These are phyloP conservation scores for Podosphaera xanthii DNA, from an alignment of 2,329 filamentous ascomycete species.

Conservation along the genomic window DNA sequence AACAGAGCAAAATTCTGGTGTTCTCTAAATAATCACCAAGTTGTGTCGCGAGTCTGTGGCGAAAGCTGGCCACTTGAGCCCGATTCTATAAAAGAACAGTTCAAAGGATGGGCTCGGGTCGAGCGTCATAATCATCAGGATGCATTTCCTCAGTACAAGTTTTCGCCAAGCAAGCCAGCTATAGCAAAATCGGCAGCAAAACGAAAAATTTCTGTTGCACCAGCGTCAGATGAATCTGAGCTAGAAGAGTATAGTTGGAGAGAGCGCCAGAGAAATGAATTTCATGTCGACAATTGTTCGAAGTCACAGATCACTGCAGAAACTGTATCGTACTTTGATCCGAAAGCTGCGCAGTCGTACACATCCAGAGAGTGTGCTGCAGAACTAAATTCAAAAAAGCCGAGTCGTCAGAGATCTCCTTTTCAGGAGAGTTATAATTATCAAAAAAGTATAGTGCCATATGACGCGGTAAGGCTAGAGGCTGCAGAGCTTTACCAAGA, in stretches of 20 bases:
- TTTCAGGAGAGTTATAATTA: too few species aligned
- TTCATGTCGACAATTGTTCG: too few species aligned
- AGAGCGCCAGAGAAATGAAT: slow-evolving; percentile 5
- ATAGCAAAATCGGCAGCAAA: slow-evolving; percentile 20
- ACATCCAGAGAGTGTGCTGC: too few species aligned
- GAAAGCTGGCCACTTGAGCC: slow-evolving; percentile 69
- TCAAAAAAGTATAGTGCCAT: too few species aligned
- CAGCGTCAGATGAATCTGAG: slow-evolving; percentile 21
- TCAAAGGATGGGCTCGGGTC: slow-evolving; percentile 53
- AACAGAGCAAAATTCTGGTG: slow-evolving; percentile 66
- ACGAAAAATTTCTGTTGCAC: slow-evolving; percentile 22
- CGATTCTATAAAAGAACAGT: slow-evolving; percentile 46
- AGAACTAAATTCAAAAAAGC: too few species aligned
- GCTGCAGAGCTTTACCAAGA: too few species aligned
- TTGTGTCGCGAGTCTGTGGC: slow-evolving; percentile 73
- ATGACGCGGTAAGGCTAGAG: too few species aligned
- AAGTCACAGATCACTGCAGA: too few species aligned
- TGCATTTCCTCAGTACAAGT: slow-evolving; percentile 84
- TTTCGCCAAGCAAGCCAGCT: slow-evolving; percentile 53
- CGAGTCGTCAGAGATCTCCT: too few species aligned
- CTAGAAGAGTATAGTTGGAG: slow-evolving; percentile 25
- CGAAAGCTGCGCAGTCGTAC: too few species aligned
- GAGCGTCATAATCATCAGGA: slow-evolving; percentile 68
- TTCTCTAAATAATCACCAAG: slow-evolving; percentile 74
- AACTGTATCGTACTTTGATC: too few species aligned